Evolutionary conservation across 208 protist genomes (phyloP), one percentile per base, ranked within the genome.

Genomic region (Trypanosoma mega): DNA sequence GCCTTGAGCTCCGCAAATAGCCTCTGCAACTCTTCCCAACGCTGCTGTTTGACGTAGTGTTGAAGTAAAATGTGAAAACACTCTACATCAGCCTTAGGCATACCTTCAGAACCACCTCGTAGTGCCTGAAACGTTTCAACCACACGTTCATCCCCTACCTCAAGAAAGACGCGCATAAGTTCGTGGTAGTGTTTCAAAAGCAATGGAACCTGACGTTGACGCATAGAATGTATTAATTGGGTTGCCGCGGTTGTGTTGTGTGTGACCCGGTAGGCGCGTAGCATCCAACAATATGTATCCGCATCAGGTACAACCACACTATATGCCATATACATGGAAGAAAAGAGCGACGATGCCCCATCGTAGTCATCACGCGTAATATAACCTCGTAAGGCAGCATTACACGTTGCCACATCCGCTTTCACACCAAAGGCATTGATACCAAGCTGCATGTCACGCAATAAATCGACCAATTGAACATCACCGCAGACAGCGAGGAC

Each of bases 371-470:
- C 20, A 11, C 58, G 51, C 14, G 74, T 72, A 11, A 80, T 11
- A 30, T 76, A 79, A 20, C 78, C 72, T n/a, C 58, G 58, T 1
- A 93, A 49, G 2, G 91, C 52, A 0, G 75, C 73, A 68, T 92
- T 97, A 73, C 82, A 93, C 26, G 80, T 94, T 18, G 76, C 73
- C 9, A 78, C 74, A 63, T 95, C 65, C 0, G 88, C 70, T 54
- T 74, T 72, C 11, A 78, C 82, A 21, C 76, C 74, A 14, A 79
- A 88, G 2, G 46, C 39, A 62, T 88, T 74, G 5, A 92, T 88
- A 46, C 85, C 86, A 11, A 87, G 46, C 36, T 67, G 37, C 79
- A 94, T 90, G 53, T 87, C 63, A 26, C 88, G 69, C 65, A 92
- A 80, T 21, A 80, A 59, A 6, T 7, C 1, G 7, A 82, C 63